A percentile compares a stretch with the other conserved stretches of the same genome.
Evolutionary conservation across 2,329 filamentous ascomycete species (phyloP).

Genomic region (Sporothrix humicola): DNA sequence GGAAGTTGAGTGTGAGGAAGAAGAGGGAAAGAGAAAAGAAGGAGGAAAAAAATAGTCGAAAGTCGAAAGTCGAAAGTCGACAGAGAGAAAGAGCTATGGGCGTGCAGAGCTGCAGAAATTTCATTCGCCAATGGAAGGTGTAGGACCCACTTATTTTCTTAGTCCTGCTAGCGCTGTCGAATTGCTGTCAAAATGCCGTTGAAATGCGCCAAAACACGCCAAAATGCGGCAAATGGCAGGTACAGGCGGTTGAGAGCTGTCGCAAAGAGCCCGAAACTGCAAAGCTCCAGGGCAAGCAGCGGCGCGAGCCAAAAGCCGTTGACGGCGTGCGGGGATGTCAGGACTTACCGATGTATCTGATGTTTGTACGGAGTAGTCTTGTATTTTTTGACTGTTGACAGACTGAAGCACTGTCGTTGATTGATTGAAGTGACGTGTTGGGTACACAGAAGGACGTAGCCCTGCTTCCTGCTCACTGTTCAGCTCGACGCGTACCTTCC

Average conservation of each 20-base stretch:
- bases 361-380: no score
- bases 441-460: no score
- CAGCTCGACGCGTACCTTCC: conserved; percentile 19
- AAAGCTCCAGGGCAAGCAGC: background rate
- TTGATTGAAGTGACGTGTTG: no score
- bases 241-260: background rate
- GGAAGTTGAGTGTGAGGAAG: no score
- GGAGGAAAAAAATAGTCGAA: no score
- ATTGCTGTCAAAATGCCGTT: no score
- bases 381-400: background rate
- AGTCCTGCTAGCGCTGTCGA: background rate
- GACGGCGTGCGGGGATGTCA: no score
- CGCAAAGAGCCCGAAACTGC: background rate
- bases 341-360: no score
- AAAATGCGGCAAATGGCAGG: background rate
- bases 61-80: background rate
- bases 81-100: background rate
- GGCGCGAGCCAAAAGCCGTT: no score
- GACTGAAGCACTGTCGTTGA: background rate
- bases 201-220: background rate
- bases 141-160: background rate
- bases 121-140: conserved; percentile 24
- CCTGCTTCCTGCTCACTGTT: no score
- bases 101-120: conserved; percentile 23
- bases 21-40: background rate